Evolutionary conservation across 73 alveolate species (phyloP).

Genomic region (Symbiodinium natans): DNA sequence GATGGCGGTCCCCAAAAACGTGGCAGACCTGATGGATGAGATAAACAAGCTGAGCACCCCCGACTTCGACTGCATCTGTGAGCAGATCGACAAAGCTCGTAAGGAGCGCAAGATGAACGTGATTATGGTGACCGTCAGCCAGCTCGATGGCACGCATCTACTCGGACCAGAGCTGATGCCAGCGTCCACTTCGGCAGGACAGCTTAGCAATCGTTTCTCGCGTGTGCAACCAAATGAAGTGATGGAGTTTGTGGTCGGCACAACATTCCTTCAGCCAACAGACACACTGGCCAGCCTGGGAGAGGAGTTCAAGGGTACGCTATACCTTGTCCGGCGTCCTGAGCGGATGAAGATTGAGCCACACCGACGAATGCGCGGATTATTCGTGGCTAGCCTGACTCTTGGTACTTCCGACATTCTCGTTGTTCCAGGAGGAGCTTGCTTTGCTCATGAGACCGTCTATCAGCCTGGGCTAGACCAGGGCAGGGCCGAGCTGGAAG

Average conservation of each 20-base stretch:
- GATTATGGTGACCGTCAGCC: not conserved
- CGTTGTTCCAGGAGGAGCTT: not conserved
- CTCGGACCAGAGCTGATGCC: not conserved
- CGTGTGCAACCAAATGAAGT: not conserved
- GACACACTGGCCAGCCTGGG: not conserved
- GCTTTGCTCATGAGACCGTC: not conserved
- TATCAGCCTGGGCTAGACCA: not conserved
- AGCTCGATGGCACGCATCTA: not conserved
- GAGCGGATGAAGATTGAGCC: not conserved
- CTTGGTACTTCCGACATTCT: not conserved
- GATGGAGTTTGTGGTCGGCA: not conserved
- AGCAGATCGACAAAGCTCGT: not conserved
- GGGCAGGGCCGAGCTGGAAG: not conserved
- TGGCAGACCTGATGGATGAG: not conserved
- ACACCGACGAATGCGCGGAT: not conserved
- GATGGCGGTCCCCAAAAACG: not conserved
- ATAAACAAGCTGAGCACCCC: not conserved
- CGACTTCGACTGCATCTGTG: not conserved
- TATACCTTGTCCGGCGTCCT: not conserved
- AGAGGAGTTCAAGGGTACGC: not conserved
- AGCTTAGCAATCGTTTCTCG: not conserved
- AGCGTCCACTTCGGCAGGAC: not conserved
- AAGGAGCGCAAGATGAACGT: not conserved
- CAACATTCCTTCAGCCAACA: not conserved
- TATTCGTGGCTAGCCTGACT: not conserved